phyloP scores from a whole-genome alignment of 2,329 filamentous ascomycete genomes.

The Neospermospora avenae region DNA sequence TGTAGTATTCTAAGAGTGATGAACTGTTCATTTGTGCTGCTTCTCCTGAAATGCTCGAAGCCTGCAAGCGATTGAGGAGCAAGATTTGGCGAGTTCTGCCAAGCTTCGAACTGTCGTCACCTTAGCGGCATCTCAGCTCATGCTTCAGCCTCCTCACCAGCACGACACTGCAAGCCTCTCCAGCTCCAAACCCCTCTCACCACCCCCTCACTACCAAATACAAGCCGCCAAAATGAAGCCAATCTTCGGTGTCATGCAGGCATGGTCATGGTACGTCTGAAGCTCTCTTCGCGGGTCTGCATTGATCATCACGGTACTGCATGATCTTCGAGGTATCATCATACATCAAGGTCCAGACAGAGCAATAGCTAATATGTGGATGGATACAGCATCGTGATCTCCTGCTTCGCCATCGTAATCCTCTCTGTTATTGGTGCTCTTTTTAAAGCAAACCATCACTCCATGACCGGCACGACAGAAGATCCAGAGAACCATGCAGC shows the following conservation, averaged over 20 bases:
- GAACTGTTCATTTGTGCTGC: too few relatives aligned
- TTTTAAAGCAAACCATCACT: conserved; percentile 77
- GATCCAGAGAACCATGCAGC: conserved; percentile 68
- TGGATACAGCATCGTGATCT: conserved; percentile 64
- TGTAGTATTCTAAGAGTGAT: too few relatives aligned
- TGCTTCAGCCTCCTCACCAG: conserved; percentile 10
- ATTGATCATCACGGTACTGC: conserved; percentile 1
- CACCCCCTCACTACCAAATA: background rate
- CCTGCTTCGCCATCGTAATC: conserved; percentile 62
- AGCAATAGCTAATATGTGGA: background rate
- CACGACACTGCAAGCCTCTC: background rate
- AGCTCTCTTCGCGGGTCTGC: conserved; percentile 10
- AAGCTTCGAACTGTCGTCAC: background rate
- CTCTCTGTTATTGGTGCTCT: conserved; percentile 64
- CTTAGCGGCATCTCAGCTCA: conserved; percentile 3
- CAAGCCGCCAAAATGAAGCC: conserved; percentile 70
- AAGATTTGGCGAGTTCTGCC: background rate
- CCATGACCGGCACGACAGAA: conserved; percentile 72
- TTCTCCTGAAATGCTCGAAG: too few relatives aligned
- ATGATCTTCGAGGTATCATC: background rate
- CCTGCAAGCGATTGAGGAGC: too few relatives aligned
- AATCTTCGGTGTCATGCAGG: conserved; percentile 84
- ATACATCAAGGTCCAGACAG: background rate
- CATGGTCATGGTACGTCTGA: conserved; percentile 81
- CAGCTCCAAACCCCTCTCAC: background rate